Percentiles rank a stretch among this genome's conserved stretches.
Evolutionary conservation across 179 eudicot species (phyloP).

Genomic region (Drosera spatulata): DNA sequence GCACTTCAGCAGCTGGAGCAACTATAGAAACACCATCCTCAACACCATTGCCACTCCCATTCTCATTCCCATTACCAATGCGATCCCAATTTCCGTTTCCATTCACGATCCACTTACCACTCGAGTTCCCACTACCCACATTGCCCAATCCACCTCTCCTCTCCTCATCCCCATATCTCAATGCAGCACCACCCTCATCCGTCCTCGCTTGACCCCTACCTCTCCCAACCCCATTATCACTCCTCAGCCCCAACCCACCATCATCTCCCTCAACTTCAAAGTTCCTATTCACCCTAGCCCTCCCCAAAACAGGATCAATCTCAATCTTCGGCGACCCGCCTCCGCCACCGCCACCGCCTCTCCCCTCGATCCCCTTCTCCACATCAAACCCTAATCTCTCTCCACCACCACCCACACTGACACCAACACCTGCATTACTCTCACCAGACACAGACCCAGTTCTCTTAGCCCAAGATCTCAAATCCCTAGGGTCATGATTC

Average conservation of each 20-base stretch:
- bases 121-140: no score
- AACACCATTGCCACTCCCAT: conserved; percentile 6
- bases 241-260: conserved; percentile 16
- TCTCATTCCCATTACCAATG: conserved; percentile 2
- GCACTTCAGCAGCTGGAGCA: conserved; percentile 7
- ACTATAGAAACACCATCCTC: conserved; percentile 10
- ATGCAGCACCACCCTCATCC: conserved; percentile 15
- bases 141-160: conserved; percentile 12
- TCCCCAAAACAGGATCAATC: conserved; percentile 56
- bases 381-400: conserved; percentile 26
- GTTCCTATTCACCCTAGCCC: conserved; percentile 29
- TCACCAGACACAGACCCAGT: conserved; percentile 80
- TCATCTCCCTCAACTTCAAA: conserved; percentile 43
- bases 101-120: no score
- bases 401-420: conserved; percentile 13
- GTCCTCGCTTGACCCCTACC: conserved; percentile 21
- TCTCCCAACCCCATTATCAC: conserved; percentile 14
- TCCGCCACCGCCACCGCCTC: conserved; percentile 20
- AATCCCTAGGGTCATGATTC: conserved; percentile 69
- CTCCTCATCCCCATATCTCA: conserved; percentile 19
- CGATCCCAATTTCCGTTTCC: conserved; percentile 12
- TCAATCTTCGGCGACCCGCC: conserved; percentile 40
- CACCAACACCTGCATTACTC: conserved; percentile 17
- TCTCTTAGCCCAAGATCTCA: conserved; percentile 88
- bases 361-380: conserved; percentile 37